Evolutionary conservation across 192 early-diverging fungal species (phyloP).

Genomic region (Gryganskiella cystojenkinii): DNA sequence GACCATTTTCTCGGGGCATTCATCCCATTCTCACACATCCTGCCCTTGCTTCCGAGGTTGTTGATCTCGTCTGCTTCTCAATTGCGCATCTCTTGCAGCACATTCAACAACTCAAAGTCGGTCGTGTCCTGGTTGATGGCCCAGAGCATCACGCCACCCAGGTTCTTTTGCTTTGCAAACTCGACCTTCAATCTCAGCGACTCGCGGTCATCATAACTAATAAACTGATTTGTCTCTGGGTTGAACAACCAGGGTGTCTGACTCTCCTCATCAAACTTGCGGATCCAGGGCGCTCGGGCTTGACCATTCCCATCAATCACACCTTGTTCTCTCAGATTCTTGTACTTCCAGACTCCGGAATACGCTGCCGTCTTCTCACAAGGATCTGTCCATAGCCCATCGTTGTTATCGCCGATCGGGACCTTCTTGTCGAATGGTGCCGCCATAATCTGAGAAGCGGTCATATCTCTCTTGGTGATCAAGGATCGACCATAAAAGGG

Average conservation of each 20-base stretch:
- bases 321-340: slow-evolving; percentile 69
- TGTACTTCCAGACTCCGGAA: slow-evolving; percentile 74
- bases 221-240: slow-evolving; percentile 61
- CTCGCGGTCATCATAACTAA: slow-evolving; percentile 77
- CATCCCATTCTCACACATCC: neutral
- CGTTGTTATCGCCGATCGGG: slow-evolving; percentile 63
- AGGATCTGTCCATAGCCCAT: slow-evolving; percentile 65
- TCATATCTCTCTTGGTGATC: slow-evolving; percentile 23
- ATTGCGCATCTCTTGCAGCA: slow-evolving; percentile 33
- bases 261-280: slow-evolving; percentile 69
- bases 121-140: slow-evolving; percentile 69
- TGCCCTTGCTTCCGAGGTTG: neutral
- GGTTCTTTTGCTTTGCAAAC: slow-evolving; percentile 62
- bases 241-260: slow-evolving; percentile 83
- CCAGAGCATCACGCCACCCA: slow-evolving; percentile 79
- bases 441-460: slow-evolving; percentile 9
- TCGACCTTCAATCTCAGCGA: slow-evolving; percentile 68
- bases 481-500: slow-evolving; percentile 70
- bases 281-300: slow-evolving; percentile 69
- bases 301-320: slow-evolving; percentile 32
- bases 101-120: slow-evolving; percentile 67
- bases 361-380: slow-evolving; percentile 60
- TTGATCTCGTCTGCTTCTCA: too few species aligned
- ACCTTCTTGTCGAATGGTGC: slow-evolving; percentile 50
- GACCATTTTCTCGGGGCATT: too few species aligned